Conservation (phyloP, 441 rosid genomes). For the Mallotus repandus region DNA sequence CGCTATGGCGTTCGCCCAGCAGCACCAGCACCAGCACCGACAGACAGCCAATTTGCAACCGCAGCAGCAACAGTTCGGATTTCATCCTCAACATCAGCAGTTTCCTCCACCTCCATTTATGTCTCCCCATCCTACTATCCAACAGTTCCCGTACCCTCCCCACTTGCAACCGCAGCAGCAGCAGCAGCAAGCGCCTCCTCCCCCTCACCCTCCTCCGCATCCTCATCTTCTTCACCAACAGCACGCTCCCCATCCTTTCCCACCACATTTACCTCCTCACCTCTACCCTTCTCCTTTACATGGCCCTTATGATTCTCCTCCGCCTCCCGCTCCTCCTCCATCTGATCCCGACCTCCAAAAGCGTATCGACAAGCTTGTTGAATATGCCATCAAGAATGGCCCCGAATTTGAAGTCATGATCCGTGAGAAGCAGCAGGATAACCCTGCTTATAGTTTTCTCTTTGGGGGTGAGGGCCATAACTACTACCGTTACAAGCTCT, state of each 20-base stretch:
- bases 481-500: conserved; percentile 84
- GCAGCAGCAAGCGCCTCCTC: conserved; percentile 45
- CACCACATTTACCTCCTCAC: conserved; percentile 68
- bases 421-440: conserved; percentile 91
- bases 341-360: conserved; percentile 95
- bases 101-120: conserved; percentile 65
- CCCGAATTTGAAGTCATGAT: conserved; percentile 97
- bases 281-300: conserved; percentile 63
- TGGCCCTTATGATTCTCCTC: conserved; percentile 65
- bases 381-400: conserved; percentile 87
- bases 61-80: conserved; percentile 64
- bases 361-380: conserved; percentile 89
- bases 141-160: conserved; percentile 80
- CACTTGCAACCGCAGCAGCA: conserved; percentile 62
- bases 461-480: conserved; percentile 94
- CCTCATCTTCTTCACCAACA: conserved; percentile 72
- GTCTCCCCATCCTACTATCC: conserved; percentile 76
- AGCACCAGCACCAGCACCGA: conserved; percentile 40
- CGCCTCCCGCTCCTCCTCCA: conserved; percentile 80
- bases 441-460: conserved; percentile 83
- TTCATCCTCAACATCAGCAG: conserved; percentile 64
- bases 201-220: conserved; percentile 48
- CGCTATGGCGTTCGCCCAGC: conserved; percentile 76
- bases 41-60: conserved; percentile 58
- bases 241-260: conserved; percentile 60